phyloP scores from a whole-genome alignment of 257 asterid genomes.

The Jasminum sambac region DNA sequence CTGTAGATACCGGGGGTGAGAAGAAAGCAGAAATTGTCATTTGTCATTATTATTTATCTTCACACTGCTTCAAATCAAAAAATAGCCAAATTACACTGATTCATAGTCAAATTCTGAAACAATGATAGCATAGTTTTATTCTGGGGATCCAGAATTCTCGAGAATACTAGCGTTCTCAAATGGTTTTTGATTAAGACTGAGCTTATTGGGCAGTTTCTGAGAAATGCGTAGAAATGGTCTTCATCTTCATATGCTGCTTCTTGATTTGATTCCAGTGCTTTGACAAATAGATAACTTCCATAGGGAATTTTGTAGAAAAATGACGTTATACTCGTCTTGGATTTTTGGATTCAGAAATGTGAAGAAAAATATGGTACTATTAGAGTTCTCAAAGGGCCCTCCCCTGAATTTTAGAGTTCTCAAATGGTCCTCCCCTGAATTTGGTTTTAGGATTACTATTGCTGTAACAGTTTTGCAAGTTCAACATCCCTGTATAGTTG shows the following conservation, averaged over 20 bases:
- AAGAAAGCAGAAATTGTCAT: background rate
- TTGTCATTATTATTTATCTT: background rate
- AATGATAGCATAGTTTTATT: no score
- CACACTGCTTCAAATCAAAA: background rate
- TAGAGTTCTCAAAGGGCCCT: background rate
- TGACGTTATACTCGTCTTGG: background rate
- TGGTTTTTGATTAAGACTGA: background rate
- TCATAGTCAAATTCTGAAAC: no score
- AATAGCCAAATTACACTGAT: background rate
- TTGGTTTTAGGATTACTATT: background rate
- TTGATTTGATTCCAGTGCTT: background rate
- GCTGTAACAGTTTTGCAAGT: background rate
- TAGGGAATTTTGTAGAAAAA: background rate
- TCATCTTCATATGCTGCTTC: background rate
- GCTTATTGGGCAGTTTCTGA: background rate
- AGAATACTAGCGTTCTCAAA: background rate
- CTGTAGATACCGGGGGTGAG: background rate
- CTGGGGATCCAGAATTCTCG: background rate
- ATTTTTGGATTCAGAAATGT: background rate
- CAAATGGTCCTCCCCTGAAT: background rate
- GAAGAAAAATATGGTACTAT: background rate
- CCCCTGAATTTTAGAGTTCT: background rate
- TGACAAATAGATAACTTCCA: background rate
- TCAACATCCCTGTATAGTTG: background rate
- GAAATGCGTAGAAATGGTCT: background rate